These are phyloP conservation scores for Euptelea pleiosperma DNA, from an alignment of 164 flowering plant species.

Conservation along the genomic window DNA sequence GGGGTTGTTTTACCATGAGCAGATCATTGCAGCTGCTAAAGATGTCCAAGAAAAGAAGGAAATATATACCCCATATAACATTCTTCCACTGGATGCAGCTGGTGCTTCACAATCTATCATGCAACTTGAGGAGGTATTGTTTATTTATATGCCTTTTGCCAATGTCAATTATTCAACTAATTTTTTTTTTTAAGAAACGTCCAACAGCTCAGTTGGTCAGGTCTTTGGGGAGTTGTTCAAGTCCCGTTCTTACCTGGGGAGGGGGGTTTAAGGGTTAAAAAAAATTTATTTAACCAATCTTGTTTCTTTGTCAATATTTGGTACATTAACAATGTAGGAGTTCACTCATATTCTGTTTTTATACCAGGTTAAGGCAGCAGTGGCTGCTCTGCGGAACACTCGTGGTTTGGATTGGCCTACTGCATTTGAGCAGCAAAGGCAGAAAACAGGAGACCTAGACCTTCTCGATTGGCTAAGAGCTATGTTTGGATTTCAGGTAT, in stretches of 20 bases:
- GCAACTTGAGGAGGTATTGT: constrained; percentile 99
- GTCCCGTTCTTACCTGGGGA: too few relatives aligned
- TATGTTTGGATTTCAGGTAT: constrained; percentile 98
- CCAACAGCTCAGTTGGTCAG: too few relatives aligned
- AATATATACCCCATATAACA: constrained; percentile 88
- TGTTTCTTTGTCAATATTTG: too few relatives aligned
- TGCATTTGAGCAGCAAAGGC: constrained; percentile 69
- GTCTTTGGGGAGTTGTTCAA: too few relatives aligned
- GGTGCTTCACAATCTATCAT: constrained; percentile 86
- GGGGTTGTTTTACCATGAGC: constrained; percentile 18
- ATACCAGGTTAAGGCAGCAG: constrained; percentile 89
- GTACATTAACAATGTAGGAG: too few relatives aligned
- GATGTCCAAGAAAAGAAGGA: constrained; percentile 96
- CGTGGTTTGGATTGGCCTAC: constrained; percentile 85
- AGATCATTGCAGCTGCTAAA: constrained; percentile 95
- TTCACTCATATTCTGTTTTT: constrained; percentile 9
- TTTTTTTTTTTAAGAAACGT: neutral
- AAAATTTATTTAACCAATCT: too few relatives aligned
- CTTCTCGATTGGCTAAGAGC: constrained; percentile 96
- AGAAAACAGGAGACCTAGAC: constrained; percentile 79
- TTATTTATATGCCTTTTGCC: too few relatives aligned
- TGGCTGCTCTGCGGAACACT: constrained; percentile 76
- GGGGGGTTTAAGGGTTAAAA: too few relatives aligned
- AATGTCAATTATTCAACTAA: too few relatives aligned
- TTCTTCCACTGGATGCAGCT: constrained; percentile 94